Conservation (phyloP, 352 stramenopile species). For the Phytophthora crassamura region DNA sequence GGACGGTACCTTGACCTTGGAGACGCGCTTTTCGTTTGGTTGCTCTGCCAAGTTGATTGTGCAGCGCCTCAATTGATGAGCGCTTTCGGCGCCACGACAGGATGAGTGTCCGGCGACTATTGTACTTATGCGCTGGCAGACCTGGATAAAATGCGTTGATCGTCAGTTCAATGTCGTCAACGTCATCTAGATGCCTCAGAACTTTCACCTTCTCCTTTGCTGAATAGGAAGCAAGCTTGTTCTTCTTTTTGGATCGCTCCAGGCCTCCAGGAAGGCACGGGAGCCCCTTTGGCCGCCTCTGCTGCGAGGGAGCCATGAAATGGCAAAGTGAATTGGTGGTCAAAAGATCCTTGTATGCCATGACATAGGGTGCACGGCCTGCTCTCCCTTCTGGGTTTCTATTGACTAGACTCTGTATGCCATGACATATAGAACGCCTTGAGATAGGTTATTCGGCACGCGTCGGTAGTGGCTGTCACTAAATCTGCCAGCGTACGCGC, state of each 20-base stretch:
- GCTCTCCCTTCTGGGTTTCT: too few relatives aligned
- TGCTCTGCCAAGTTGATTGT: background rate
- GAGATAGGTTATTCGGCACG: too few relatives aligned
- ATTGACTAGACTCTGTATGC: too few relatives aligned
- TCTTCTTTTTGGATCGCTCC: background rate
- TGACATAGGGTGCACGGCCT: too few relatives aligned
- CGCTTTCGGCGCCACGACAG: background rate
- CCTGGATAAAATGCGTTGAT: conserved; percentile 1
- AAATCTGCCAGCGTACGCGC: too few relatives aligned
- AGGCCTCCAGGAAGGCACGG: background rate
- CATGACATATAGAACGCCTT: too few relatives aligned
- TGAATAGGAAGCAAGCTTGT: background rate
- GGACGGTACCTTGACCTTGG: background rate
- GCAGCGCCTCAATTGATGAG: background rate
- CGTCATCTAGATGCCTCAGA: background rate
- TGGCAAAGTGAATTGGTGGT: conserved; percentile 8
- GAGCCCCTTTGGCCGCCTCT: conserved; percentile 1
- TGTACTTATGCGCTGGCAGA: background rate
- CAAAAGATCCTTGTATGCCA: background rate
- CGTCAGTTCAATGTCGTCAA: background rate
- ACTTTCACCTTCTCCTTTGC: background rate
- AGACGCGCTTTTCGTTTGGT: background rate
- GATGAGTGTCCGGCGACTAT: background rate
- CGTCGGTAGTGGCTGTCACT: too few relatives aligned
- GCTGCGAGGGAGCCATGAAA: conserved; percentile 8